Conservation (phyloP, 352 stramenopile species). For the Pythium vanterpoolii region DNA sequence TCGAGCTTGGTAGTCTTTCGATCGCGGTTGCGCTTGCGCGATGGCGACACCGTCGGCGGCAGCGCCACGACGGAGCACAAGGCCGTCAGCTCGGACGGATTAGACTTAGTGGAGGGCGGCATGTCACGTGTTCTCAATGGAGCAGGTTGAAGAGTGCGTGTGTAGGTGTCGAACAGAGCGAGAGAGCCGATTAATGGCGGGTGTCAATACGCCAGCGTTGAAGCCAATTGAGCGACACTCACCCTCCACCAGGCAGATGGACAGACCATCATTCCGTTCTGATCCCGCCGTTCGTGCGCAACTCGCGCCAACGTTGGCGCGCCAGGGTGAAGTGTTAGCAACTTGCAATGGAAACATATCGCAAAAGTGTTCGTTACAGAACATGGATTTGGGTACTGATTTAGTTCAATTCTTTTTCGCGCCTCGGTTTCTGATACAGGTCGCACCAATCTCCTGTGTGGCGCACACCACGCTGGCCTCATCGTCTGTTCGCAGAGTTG, state of each 20-base stretch:
- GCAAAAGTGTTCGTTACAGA: too few species aligned
- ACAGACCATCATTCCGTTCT: not conserved
- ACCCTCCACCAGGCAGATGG: not conserved
- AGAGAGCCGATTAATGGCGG: not conserved
- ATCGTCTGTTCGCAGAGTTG: too few species aligned
- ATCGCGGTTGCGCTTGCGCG: slow-evolving; percentile 11
- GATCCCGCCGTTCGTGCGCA: not conserved
- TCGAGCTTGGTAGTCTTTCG: not conserved
- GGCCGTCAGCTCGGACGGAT: not conserved
- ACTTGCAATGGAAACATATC: not conserved
- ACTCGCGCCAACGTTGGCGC: not conserved
- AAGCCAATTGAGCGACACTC: slow-evolving; percentile 4
- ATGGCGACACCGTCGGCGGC: slow-evolving; percentile 3
- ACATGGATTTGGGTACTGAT: too few species aligned
- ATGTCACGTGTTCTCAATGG: not conserved
- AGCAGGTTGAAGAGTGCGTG: not conserved
- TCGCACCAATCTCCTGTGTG: too few species aligned
- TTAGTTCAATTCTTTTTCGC: too few species aligned
- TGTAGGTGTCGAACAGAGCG: not conserved
- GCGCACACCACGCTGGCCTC: too few species aligned
- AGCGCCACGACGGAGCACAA: not conserved
- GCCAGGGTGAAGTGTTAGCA: not conserved
- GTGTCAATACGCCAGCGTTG: not conserved
- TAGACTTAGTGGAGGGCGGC: not conserved
- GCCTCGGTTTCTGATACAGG: too few species aligned